These are phyloP conservation scores for Phalaenopsis equestris DNA, from an alignment of 106 monocot species.

Conservation along the genomic window DNA sequence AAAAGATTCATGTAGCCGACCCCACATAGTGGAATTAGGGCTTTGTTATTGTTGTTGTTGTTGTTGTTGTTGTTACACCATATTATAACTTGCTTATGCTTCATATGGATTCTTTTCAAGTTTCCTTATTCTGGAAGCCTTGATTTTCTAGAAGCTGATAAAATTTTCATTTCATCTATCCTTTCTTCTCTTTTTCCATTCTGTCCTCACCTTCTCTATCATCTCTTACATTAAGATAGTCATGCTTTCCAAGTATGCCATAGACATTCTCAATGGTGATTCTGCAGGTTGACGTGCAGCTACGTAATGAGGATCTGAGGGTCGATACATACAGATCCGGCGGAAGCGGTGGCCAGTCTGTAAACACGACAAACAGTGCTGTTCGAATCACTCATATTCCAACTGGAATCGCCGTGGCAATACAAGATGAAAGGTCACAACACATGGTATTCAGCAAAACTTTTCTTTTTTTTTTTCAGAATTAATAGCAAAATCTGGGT, in stretches of 20 bases:
- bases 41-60: too few species aligned
- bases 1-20: too few species aligned
- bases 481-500: too few species aligned
- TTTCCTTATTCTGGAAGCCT: too few species aligned
- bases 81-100: too few species aligned
- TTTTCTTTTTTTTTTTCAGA: too few species aligned
- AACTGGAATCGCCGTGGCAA: constrained; percentile 71
- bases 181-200: too few species aligned
- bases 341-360: constrained; percentile 86
- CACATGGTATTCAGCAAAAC: constrained; percentile 49
- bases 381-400: constrained; percentile 91
- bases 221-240: not conserved
- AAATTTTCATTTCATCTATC: too few species aligned
- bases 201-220: not conserved
- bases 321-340: constrained; percentile 95
- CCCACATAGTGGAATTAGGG: too few species aligned
- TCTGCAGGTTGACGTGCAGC: constrained; percentile 80
- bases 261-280: not conserved
- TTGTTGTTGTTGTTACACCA: too few species aligned
- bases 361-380: constrained; percentile 94
- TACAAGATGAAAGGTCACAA: constrained; percentile 98
- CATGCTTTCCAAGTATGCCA: not conserved
- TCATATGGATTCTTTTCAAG: too few species aligned
- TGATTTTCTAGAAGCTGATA: too few species aligned
- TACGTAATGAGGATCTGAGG: constrained; percentile 83